Evolutionary conservation across 2,329 filamentous ascomycete genomes (phyloP), one percentile per base, ranked within the genome.

Genomic region (Hansfordia pulvinata): DNA sequence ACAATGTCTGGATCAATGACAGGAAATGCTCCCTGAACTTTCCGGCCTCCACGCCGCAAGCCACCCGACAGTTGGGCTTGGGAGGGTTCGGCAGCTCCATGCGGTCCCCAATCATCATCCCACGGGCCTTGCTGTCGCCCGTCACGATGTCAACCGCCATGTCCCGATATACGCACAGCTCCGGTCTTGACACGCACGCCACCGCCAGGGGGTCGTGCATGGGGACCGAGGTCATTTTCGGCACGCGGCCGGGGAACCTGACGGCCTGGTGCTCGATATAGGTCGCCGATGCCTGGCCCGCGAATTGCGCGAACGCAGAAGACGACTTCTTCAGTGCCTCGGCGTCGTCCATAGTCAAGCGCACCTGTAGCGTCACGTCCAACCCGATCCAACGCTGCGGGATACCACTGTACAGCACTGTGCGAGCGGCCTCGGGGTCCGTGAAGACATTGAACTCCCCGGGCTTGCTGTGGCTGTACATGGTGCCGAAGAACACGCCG

Each of bases 21-120:
- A 30, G 23, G 23, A 31, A 31, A 24, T 31, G 29, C 20, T 23
- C 14, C 25, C 22, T 23, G 24, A 30, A 30, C 25, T 18, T 22
- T 17, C 28, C 25, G 4, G 26, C 25, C 19, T 28, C 19, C 10
- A 31, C 25, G 10, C 26, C 20, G n/a, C 28, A 20, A 21, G 29
- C 25, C 10, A 30, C 28, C 10, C 28, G 23, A 18, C 28, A 30
- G 18, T 30, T 30, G 8, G 28, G 23, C 14, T 17, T 22, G 10
- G 28, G 28, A 9, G 28, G 28, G 11, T 19, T 10, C 6, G 28
- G 28, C 6, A 18, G 11, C 24, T 30, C 28, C 24, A 30, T 18
- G 7, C 28, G 28, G 20, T 30, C 28, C 15, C 17, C 28, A 20
- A 30, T 26, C 23, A 30, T 21, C 14, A 30, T 17, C 18, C 28